Evolutionary conservation across 176 grass and related monocot genomes (phyloP), one percentile per base, ranked within the genome.

Genomic region (Triticum turgidum): DNA sequence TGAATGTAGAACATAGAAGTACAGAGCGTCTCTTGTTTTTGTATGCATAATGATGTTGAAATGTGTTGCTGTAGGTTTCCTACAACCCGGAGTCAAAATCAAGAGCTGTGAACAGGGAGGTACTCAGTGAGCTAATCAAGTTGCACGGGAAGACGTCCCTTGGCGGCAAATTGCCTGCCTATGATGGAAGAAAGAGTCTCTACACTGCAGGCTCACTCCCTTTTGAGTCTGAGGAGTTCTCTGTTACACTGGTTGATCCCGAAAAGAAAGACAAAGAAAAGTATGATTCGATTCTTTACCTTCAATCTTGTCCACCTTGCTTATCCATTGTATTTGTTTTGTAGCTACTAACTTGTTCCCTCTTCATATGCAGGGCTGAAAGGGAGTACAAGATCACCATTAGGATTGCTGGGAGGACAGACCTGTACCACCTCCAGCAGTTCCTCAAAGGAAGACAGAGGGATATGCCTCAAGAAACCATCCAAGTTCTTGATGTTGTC

Each of bases 401-500:
- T 90, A 82, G 83, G 27, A 51, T 90, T 80, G 93, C 89, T 38
- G 88, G 88, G 41, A 83, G 88, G 42, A 83, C 90, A 82, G 90
- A 98, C 77, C 29, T 95, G 63, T 83, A 88, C 64, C 80, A 91
- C 76, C 90, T 98, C 3, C 79, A 90, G 8, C 45, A 92, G 12
- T 95, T 98, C 66, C 77, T 98, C 14, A 30, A 29, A 33, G 86
- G 96, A 54, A 90, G 42, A 56, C 83, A 90, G 25, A 93, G 83
- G 77, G 96, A 98, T 84, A 83, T 91, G 81, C 93, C 96, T 22
- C 96, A 98, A 72, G 89, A 95, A 81, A 87, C 91, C 9, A 93
- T 98, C 51, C 93, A 98, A 90, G 93, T 82, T 20, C 89, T 98
- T 75, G 89, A 95, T 85, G 93, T 98, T 77, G 96, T 98, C 67